phyloP scores from a whole-genome alignment of 2,329 filamentous ascomycete genomes.

The Colletotrichum chlorophyti region DNA sequence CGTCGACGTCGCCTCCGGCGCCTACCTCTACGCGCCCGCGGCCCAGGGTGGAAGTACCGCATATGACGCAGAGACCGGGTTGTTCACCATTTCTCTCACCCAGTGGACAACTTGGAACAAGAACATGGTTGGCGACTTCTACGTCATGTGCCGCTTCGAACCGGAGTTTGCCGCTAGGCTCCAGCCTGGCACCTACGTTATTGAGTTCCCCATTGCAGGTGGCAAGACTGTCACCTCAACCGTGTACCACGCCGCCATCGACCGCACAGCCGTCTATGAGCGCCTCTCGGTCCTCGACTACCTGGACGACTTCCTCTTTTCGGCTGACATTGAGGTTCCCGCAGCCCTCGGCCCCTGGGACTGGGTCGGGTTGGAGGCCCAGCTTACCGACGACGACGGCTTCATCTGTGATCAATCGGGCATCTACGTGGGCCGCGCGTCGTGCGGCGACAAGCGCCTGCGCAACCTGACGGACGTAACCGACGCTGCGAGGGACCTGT shows the following conservation, averaged over 20 bases:
- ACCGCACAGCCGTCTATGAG: conserved; percentile 15
- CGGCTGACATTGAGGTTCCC: conserved; percentile 12
- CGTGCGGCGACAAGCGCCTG: conserved; percentile 12
- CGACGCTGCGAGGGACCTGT: conserved; percentile 1
- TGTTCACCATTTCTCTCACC: conserved; percentile 7
- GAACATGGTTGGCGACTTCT: conserved; percentile 26
- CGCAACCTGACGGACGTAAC: conserved; percentile 4
- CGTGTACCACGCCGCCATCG: too few species aligned
- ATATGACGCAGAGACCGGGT: conserved; percentile 2
- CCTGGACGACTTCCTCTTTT: conserved; percentile 3
- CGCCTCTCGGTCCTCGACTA: not conserved
- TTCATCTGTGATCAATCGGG: conserved; percentile 25
- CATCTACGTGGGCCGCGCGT: conserved; percentile 8
- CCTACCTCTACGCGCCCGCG: not conserved
- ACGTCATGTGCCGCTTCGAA: conserved; percentile 25
- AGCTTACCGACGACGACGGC: conserved; percentile 8
- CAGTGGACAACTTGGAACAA: conserved; percentile 28
- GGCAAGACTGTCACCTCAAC: too few species aligned
- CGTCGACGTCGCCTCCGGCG: conserved; percentile 7
- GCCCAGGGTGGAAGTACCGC: not conserved
- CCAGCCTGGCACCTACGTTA: too few species aligned
- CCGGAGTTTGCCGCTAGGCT: conserved; percentile 2
- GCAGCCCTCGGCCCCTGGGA: conserved; percentile 18
- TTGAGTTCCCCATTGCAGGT: too few species aligned
- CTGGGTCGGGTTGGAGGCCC: conserved; percentile 10